Evolutionary conservation across 2,329 filamentous ascomycete genomes (phyloP), one percentile per base, ranked within the genome.

Genomic region (Aureobasidium sp.): DNA sequence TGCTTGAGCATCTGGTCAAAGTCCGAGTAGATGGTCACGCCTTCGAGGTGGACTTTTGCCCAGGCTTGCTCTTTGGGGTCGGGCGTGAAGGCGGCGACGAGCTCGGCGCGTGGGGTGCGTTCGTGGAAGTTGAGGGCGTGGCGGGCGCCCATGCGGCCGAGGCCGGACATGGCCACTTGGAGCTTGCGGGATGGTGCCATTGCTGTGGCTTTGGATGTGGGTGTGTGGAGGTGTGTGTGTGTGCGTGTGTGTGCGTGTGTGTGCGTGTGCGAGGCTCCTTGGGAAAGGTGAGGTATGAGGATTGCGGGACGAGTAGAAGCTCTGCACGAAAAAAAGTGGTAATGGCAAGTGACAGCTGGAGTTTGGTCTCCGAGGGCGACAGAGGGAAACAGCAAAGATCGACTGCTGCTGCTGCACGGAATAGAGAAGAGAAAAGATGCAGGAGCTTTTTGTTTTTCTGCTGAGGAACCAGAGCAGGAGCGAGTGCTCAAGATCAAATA

Each of bases 1-100:
- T 80, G 76, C 64, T 74, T 71, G 49, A 81, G 69, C 77, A 82
- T 78, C 55, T 78, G 72, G 42, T 79, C 77, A 60, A 74, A 81
- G 63, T 78, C 68, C 52, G 66, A 69, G 67, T 80, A 81, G 19
- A 79, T 59, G 49, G 66, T 74, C 41, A 78, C 75, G 10, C 77
- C 78, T 48, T 70, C 73, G 8, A 81, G 72, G 57, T 76, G 68
- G 48, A 66, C 60, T 57, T 71, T 70, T 4, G 75, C 78, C 78
- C 78, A 80, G 59, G 53, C 68, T 6, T 67, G 55, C 54, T 74
- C 71, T 35, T 66, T 67, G 8, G 65, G 62, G 34, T 71, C 69
- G 2, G 72, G 72, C 37, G 71, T 70, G 61, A 71, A 75, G 3
- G 70, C 73, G n/a, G 73, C 72, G 6, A 75, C 72, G 22, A 76